phyloP scores from a whole-genome alignment of 164 flowering plant species.

The Vitis rupestris region DNA sequence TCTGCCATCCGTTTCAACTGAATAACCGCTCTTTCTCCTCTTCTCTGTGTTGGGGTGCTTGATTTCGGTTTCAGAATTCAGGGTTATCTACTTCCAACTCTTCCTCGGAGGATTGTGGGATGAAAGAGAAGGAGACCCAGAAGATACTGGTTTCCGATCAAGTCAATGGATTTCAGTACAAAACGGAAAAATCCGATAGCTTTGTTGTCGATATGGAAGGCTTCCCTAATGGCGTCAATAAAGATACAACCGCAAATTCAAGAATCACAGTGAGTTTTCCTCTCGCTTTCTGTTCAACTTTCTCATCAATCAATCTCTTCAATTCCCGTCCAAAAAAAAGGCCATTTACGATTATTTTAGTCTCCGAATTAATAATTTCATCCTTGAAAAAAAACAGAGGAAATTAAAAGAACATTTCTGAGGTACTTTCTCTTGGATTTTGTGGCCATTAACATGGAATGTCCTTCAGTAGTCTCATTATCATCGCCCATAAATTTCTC shows the following conservation, averaged over 20 bases:
- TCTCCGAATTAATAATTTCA: too few relatives aligned
- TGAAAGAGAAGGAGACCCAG: constrained; percentile 28
- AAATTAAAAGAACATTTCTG: too few relatives aligned
- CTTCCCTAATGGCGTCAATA: constrained; percentile 29
- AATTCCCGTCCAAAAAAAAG: too few relatives aligned
- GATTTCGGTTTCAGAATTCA: constrained; percentile 11
- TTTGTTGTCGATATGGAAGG: constrained; percentile 61
- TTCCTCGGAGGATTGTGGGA: constrained; percentile 13
- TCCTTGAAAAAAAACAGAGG: too few relatives aligned
- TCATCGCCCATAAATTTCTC: too few relatives aligned
- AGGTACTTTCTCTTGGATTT: too few relatives aligned
- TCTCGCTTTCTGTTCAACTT: background rate
- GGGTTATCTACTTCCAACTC: constrained; percentile 1
- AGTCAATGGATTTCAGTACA: constrained; percentile 25
- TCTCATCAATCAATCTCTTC: background rate
- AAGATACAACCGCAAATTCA: constrained; percentile 38
- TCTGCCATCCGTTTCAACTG: background rate
- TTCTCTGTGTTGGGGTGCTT: background rate
- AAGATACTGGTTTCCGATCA: constrained; percentile 36
- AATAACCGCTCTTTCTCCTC: background rate
- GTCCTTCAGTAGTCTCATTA: too few relatives aligned
- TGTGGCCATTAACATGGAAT: too few relatives aligned
- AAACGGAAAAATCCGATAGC: constrained; percentile 34
- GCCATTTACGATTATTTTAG: too few relatives aligned
- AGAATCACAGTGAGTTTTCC: constrained; percentile 49